Percentiles rank a stretch among this genome's conserved stretches.
phyloP scores from a whole-genome alignment of 2,329 filamentous ascomycete genomes.

The Ceratocystis albifundus region DNA sequence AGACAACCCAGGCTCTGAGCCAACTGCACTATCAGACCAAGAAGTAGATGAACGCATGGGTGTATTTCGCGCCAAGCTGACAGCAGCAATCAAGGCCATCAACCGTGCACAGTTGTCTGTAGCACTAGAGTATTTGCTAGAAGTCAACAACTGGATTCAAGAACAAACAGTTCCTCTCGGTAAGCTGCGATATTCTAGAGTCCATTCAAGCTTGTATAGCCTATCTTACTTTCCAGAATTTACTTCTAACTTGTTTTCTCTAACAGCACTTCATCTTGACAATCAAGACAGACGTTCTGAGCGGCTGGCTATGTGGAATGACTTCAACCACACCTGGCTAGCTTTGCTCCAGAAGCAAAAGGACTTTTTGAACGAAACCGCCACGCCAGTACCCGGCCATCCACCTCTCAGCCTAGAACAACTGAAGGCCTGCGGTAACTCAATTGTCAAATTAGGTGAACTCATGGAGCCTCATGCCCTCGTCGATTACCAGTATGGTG shows the following conservation, averaged over 20 bases:
- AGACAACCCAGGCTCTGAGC: not conserved
- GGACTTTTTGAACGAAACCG: conserved; percentile 54
- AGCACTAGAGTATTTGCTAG: not conserved
- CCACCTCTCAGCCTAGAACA: conserved; percentile 47
- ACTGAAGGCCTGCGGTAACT: conserved; percentile 68
- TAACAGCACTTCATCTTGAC: conserved; percentile 23
- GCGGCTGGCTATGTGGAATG: conserved; percentile 76
- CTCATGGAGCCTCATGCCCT: conserved; percentile 81
- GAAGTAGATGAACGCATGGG: conserved; percentile 10
- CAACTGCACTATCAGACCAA: conserved; percentile 6
- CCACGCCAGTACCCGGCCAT: conserved; percentile 48
- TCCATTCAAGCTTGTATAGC: not conserved
- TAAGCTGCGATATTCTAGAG: not conserved
- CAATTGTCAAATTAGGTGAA: conserved; percentile 74
- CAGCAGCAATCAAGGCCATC: not conserved
- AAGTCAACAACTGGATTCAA: conserved; percentile 3
- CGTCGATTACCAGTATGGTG: conserved; percentile 93
- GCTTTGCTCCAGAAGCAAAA: conserved; percentile 72
- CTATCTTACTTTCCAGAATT: not conserved
- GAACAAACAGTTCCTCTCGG: conserved; percentile 11
- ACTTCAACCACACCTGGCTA: conserved; percentile 91
- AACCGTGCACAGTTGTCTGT: not conserved
- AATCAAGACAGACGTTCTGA: conserved; percentile 33
- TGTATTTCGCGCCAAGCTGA: not conserved
- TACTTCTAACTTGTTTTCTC: not conserved